These are phyloP conservation scores for Patellifolia procumbens DNA, from an alignment of 179 eudicot genomes.

Conservation along the genomic window DNA sequence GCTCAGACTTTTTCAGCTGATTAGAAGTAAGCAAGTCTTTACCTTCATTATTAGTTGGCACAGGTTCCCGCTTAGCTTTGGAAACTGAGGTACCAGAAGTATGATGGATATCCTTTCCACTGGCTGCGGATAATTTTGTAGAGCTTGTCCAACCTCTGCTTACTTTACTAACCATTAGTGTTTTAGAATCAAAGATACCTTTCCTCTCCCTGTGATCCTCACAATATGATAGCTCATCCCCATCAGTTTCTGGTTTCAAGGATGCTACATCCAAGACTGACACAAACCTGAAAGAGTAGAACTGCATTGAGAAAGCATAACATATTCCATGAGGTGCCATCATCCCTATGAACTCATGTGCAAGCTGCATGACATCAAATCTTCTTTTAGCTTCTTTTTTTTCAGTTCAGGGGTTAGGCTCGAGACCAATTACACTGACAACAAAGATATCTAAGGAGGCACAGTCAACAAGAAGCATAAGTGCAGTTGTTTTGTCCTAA, in stretches of 20 bases:
- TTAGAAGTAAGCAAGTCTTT: conserved; percentile 28
- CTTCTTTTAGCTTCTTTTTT: not conserved
- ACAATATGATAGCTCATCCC: conserved; percentile 35
- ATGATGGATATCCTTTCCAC: conserved; percentile 29
- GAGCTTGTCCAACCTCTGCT: conserved; percentile 28
- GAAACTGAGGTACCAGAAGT: conserved; percentile 29
- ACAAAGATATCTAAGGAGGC: not conserved
- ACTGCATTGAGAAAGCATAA: conserved; percentile 17
- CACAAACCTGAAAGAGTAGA: conserved; percentile 61
- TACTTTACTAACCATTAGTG: conserved; percentile 72
- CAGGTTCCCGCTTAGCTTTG: conserved; percentile 25
- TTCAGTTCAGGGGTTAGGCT: not conserved
- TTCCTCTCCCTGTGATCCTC: conserved; percentile 36
- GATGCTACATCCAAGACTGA: conserved; percentile 82
- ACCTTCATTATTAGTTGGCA: conserved; percentile 23
- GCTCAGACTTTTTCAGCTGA: conserved; percentile 30
- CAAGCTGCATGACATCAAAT: conserved; percentile 2
- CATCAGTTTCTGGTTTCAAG: conserved; percentile 73
- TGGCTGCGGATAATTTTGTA: conserved; percentile 16
- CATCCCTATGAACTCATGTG: not conserved
- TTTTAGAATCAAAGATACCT: conserved; percentile 68
- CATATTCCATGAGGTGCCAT: conserved; percentile 7
- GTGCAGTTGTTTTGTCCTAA: not conserved
- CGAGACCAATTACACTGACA: not conserved
- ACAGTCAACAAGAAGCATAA: conserved; percentile 3